Conservation (phyloP, 2,329 filamentous ascomycete genomes). For the Phialophora macrospora region DNA sequence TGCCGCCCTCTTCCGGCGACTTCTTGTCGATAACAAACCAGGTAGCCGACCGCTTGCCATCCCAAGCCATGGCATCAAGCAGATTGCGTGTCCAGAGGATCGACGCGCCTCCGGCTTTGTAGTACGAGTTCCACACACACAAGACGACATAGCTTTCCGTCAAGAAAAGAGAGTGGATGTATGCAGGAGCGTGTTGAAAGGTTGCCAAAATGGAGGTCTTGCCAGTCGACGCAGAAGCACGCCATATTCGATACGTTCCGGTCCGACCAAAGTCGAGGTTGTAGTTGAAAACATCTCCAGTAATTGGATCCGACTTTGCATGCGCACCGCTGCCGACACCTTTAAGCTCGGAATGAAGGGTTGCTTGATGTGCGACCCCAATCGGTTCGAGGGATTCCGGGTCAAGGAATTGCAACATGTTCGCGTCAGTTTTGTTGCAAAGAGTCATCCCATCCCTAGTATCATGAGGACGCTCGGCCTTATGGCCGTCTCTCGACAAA, state of each 20-base stretch:
- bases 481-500: conserved; percentile 43
- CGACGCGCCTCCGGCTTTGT: conserved; percentile 61
- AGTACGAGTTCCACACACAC: conserved; percentile 71
- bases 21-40: conserved; percentile 78
- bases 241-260: conserved; percentile 71
- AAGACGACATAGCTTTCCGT: conserved; percentile 72
- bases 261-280: conserved; percentile 67
- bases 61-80: conserved; percentile 70
- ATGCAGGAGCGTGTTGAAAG: conserved; percentile 65
- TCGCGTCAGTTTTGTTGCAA: conserved; percentile 65
- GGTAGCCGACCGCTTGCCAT: conserved; percentile 59
- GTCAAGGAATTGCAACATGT: conserved; percentile 65
- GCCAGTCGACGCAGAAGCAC: conserved; percentile 65
- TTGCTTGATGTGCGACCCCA: conserved; percentile 63
- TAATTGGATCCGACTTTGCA: conserved; percentile 70
- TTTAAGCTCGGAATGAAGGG: conserved; percentile 69
- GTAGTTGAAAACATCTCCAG: conserved; percentile 79
- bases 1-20: conserved; percentile 49
- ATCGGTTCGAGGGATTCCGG: conserved; percentile 74
- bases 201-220: conserved; percentile 73
- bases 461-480: conserved; percentile 30
- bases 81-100: conserved; percentile 71
- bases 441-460: conserved; percentile 53
- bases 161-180: conserved; percentile 83
- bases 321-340: conserved; percentile 74